A percentile compares a stretch with the other conserved stretches of the same genome.
These are phyloP conservation scores for Cylindrodendrum hubeiense DNA, from an alignment of 2,329 filamentous ascomycete species.

Conservation along the genomic window DNA sequence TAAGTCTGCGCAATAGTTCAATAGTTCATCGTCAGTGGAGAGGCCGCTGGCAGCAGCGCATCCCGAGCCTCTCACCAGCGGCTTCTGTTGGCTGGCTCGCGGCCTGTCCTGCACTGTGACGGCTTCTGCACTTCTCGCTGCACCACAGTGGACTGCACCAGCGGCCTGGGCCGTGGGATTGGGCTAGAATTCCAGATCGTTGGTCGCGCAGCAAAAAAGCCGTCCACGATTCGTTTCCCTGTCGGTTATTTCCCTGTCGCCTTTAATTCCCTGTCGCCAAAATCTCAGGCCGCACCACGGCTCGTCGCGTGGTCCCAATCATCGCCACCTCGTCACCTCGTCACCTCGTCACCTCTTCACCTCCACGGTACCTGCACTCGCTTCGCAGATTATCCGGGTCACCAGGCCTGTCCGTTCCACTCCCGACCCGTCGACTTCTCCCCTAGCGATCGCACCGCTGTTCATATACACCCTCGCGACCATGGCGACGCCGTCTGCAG, in stretches of 20 bases:
- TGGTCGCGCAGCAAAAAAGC: neutral
- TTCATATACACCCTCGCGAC: neutral
- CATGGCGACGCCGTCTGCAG: slow-evolving; percentile 30
- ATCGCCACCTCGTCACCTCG: slow-evolving; percentile 32
- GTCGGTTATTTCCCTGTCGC: slow-evolving; percentile 7
- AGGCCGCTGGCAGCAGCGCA: slow-evolving; percentile 15
- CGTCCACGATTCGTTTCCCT: neutral
- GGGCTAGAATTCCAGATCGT: slow-evolving; percentile 7
- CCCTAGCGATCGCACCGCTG: slow-evolving; percentile 12
- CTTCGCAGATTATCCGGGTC: slow-evolving; percentile 37
- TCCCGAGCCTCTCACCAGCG: slow-evolving; percentile 2
- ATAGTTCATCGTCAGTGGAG: slow-evolving; percentile 10
- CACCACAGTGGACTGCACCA: slow-evolving; percentile 20
- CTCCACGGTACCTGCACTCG: slow-evolving; percentile 39
- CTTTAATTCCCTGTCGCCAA: slow-evolving; percentile 10
- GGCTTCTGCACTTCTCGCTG: slow-evolving; percentile 13
- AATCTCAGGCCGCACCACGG: slow-evolving; percentile 35
- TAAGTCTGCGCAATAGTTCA: slow-evolving; percentile 9
- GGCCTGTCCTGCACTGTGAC: slow-evolving; percentile 13
- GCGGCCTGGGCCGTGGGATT: slow-evolving; percentile 7
- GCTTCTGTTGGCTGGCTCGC: slow-evolving; percentile 3
- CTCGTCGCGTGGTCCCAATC: slow-evolving; percentile 38
- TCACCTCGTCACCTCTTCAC: slow-evolving; percentile 37
- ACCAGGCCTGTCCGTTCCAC: slow-evolving; percentile 27
- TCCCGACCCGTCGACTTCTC: slow-evolving; percentile 1